These are phyloP conservation scores for Capronia epimyces DNA, from an alignment of 2,329 filamentous ascomycete species.

Conservation along the genomic window DNA sequence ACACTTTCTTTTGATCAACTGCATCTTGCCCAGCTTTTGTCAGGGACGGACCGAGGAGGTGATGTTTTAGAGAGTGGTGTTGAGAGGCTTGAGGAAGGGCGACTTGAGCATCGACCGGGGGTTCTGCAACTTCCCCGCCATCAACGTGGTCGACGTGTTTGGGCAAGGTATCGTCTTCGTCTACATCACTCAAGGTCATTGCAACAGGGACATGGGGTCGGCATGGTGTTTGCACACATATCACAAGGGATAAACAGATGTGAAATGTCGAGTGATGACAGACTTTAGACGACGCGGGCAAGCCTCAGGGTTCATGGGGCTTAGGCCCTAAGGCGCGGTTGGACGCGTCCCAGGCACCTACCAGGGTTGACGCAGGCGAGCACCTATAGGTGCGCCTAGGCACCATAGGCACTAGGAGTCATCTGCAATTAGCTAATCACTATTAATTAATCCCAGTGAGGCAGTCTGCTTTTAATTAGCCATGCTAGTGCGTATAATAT, in stretches of 20 bases:
- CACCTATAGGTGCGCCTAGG: background rate
- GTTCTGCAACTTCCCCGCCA: background rate
- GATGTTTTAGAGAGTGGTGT: conserved; percentile 75
- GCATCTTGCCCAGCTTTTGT: conserved; percentile 89
- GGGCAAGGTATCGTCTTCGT: conserved; percentile 5
- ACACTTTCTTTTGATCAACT: conserved; percentile 92
- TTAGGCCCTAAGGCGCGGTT: too few relatives aligned
- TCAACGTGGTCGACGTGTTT: conserved; percentile 1
- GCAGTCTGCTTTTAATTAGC: conserved; percentile 2
- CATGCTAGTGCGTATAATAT: too few relatives aligned
- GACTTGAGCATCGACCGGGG: background rate
- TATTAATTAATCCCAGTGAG: background rate
- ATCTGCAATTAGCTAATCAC: too few relatives aligned
- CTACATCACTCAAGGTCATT: conserved; percentile 18
- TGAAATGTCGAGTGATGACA: background rate
- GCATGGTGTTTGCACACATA: conserved; percentile 5
- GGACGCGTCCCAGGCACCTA: conserved; percentile 1
- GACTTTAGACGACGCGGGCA: background rate
- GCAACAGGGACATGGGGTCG: background rate
- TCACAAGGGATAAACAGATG: too few relatives aligned
- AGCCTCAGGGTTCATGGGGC: background rate
- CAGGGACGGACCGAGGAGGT: conserved; percentile 79
- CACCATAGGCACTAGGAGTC: background rate
- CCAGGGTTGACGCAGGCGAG: background rate
- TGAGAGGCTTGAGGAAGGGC: conserved; percentile 20